phyloP scores from a whole-genome alignment of 345 rosid genomes.

The Streptanthus diversifolius region DNA sequence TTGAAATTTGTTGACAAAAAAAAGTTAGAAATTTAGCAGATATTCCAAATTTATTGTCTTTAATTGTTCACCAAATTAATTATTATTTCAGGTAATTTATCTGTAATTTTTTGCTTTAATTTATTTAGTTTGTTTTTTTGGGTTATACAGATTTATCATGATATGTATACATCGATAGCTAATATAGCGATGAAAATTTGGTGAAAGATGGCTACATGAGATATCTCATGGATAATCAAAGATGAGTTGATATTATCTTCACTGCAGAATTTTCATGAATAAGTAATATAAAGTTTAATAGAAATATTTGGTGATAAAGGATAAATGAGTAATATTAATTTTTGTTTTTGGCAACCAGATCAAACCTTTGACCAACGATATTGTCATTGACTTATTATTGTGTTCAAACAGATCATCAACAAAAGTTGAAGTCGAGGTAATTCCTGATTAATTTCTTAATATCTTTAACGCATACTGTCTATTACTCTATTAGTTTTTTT shows the following conservation, averaged over 20 bases:
- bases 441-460: not conserved
- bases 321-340: not conserved
- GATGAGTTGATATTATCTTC: slow-evolving; percentile 2
- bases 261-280: slow-evolving; percentile 9
- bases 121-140: not conserved
- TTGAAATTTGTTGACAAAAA: no score
- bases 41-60: not conserved
- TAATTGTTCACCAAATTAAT: not conserved
- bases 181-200: slow-evolving; percentile 3
- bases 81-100: slow-evolving; percentile 15
- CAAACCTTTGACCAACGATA: slow-evolving; percentile 7
- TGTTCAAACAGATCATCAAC: not conserved
- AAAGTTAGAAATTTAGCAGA: not conserved
- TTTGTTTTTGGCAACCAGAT: not conserved
- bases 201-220: not conserved
- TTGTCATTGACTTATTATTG: not conserved
- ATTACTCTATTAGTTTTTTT: no score
- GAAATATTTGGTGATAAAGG: not conserved
- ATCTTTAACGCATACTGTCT: not conserved
- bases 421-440: slow-evolving; percentile 10
- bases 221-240: slow-evolving; percentile 5
- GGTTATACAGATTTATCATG: not conserved
- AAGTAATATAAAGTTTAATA: not conserved
- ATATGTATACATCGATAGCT: not conserved
- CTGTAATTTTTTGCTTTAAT: not conserved